Percentiles rank a stretch among this genome's conserved stretches.
phyloP scores from a whole-genome alignment of 257 asterid species.

The Solanum ossicruentum region DNA sequence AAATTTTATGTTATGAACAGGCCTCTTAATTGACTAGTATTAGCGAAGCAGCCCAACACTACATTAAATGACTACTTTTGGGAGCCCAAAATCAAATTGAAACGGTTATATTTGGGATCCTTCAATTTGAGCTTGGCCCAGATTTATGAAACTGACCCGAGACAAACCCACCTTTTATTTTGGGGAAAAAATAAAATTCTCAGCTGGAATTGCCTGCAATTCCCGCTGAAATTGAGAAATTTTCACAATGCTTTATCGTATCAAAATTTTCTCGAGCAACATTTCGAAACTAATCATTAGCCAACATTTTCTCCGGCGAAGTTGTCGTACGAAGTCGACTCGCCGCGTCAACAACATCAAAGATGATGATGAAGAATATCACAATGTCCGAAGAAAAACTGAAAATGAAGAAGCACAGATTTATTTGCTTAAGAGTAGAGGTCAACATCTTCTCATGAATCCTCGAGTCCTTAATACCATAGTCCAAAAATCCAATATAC shows the following conservation, averaged over 20 bases:
- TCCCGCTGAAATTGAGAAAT: not conserved
- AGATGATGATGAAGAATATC: constrained; percentile 18
- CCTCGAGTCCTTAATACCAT: constrained; percentile 58
- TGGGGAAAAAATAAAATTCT: not conserved
- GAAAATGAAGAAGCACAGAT: constrained; percentile 15
- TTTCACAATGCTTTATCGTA: constrained; percentile 22
- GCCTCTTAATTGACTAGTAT: too few relatives aligned
- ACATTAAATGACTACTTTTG: too few relatives aligned
- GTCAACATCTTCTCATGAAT: constrained; percentile 84
- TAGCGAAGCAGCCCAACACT: too few relatives aligned
- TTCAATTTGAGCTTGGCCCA: not conserved
- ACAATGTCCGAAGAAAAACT: not conserved
- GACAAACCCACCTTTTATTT: not conserved
- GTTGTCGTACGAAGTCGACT: constrained; percentile 28
- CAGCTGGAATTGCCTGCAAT: not conserved
- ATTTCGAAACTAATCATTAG: not conserved
- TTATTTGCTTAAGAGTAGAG: constrained; percentile 63
- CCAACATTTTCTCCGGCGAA: constrained; percentile 7
- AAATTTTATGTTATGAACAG: too few relatives aligned
- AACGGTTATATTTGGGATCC: too few relatives aligned
- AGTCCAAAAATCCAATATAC: constrained; percentile 46
- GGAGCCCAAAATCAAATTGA: too few relatives aligned
- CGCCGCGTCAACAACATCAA: constrained; percentile 4
- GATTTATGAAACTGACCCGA: not conserved
- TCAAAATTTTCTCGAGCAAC: constrained; percentile 3